Conservation (phyloP, 345 rosid genomes). For the Iberis pinnata region DNA sequence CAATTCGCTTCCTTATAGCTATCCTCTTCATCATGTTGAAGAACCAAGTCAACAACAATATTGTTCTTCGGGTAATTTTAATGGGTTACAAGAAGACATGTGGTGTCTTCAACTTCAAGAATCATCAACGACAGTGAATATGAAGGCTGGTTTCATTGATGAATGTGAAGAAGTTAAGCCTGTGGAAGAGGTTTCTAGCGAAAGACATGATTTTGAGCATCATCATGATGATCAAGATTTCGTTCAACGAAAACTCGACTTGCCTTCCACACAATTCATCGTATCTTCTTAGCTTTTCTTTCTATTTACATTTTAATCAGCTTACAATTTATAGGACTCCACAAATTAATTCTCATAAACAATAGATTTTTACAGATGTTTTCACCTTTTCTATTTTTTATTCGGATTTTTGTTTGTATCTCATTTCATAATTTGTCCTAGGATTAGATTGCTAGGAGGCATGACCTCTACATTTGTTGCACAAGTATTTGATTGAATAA, state of each 20-base stretch:
- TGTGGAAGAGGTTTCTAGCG: constrained; percentile 35
- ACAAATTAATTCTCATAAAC: too few species aligned
- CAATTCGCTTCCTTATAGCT: constrained; percentile 22
- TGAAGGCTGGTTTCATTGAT: constrained; percentile 27
- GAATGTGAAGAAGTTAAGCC: constrained; percentile 35
- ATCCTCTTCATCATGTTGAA: constrained; percentile 28
- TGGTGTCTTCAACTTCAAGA: constrained; percentile 39
- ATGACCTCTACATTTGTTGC: too few species aligned
- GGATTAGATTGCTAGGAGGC: too few species aligned
- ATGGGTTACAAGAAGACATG: constrained; percentile 33
- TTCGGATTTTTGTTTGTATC: too few species aligned
- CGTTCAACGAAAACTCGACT: constrained; percentile 40
- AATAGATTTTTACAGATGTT: too few species aligned
- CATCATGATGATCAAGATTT: constrained; percentile 33
- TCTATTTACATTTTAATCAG: too few species aligned
- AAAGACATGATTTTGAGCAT: constrained; percentile 38
- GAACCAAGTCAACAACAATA: constrained; percentile 25
- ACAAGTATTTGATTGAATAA: too few species aligned
- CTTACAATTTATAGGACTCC: too few species aligned
- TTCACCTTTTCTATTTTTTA: too few species aligned
- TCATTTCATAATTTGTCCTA: too few species aligned
- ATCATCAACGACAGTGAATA: constrained; percentile 28
- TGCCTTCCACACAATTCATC: constrained; percentile 46
- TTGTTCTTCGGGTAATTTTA: constrained; percentile 27
- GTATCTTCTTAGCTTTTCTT: constrained; percentile 47